Conservation (phyloP, 1,284 basidiomycete genomes). For the Irpex sp. region DNA sequence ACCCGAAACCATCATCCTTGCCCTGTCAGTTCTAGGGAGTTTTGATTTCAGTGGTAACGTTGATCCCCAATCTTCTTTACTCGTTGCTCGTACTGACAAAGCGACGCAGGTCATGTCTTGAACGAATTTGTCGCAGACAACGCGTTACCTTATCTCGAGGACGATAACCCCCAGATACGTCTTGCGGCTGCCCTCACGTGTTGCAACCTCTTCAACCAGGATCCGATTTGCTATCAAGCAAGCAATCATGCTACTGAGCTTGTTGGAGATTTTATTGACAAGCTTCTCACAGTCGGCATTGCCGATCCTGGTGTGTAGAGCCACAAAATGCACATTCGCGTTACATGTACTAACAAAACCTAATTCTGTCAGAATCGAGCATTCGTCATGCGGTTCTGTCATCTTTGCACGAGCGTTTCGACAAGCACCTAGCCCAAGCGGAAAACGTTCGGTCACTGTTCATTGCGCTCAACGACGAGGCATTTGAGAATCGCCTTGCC, state of each 20-base stretch:
- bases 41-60: constrained; percentile 90
- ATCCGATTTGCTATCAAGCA: constrained; percentile 95
- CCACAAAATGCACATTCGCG: not conserved
- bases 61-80: not conserved
- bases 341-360: no score
- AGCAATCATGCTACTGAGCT: constrained; percentile 97
- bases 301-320: constrained; percentile 82
- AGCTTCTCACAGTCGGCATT: constrained; percentile 94
- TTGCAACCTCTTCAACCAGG: constrained; percentile 88
- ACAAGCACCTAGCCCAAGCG: constrained; percentile 97
- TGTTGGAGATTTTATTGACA: constrained; percentile 97
- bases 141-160: constrained; percentile 92
- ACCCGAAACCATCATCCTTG: constrained; percentile 80
- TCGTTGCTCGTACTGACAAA: not conserved
- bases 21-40: constrained; percentile 83
- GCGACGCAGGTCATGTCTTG: constrained; percentile 73
- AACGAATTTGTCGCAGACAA: constrained; percentile 96
- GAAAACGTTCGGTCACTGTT: constrained; percentile 97
- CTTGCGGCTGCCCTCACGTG: constrained; percentile 92
- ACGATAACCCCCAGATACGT: constrained; percentile 88
- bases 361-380: constrained; percentile 54
- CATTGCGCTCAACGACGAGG: constrained; percentile 97
- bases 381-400: constrained; percentile 90
- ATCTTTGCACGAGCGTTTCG: constrained; percentile 91
- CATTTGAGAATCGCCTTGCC: constrained; percentile 89